Conservation (phyloP, 2,329 filamentous ascomycete genomes). For the Fusarium metavorans region DNA sequence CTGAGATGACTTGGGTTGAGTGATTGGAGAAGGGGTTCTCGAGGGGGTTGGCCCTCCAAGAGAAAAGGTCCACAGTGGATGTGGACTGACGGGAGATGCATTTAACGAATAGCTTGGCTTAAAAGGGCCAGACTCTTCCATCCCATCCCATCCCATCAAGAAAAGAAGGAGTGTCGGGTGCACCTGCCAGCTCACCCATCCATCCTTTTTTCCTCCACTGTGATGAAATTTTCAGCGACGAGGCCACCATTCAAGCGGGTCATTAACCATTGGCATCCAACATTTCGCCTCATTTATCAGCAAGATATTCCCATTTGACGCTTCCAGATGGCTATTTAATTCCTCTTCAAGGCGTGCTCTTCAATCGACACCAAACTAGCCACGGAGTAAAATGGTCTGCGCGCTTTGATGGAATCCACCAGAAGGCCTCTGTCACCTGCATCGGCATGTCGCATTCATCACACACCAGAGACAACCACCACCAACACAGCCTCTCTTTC, state of each 20-base stretch:
- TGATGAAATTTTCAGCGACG: neutral
- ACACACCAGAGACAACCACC: neutral
- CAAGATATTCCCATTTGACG: neutral
- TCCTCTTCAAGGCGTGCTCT: neutral
- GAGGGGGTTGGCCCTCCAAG: neutral
- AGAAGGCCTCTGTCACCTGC: neutral
- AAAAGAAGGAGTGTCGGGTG: neutral
- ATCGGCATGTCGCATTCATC: neutral
- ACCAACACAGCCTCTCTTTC: neutral
- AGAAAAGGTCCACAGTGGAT: neutral
- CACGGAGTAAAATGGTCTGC: neutral
- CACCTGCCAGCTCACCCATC: neutral
- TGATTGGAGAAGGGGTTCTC: neutral
- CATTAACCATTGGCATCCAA: neutral
- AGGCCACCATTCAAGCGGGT: neutral
- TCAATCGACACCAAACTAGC: neutral
- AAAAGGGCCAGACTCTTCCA: neutral
- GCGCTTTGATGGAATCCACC: neutral
- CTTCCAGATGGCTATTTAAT: neutral
- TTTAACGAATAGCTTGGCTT: neutral
- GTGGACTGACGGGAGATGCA: neutral
- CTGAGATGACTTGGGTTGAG: neutral
- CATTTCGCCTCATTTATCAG: neutral
- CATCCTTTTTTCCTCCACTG: neutral
- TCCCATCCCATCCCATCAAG: neutral